Percentiles rank a stretch among this genome's conserved stretches.
phyloP scores from a whole-genome alignment of 2,329 filamentous ascomycete genomes.

The Penicillium occitanis region DNA sequence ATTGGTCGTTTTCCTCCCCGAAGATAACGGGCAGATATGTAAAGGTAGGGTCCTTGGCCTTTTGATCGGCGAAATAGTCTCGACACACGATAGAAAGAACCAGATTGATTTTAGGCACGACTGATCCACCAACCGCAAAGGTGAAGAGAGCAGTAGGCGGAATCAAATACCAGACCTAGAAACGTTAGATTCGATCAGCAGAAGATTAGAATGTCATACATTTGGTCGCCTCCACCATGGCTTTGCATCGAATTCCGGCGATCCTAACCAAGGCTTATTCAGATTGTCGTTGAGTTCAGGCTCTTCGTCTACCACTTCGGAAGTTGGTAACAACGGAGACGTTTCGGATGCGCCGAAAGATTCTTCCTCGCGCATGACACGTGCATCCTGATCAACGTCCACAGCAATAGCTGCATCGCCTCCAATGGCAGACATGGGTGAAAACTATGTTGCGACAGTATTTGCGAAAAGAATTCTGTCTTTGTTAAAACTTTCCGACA shows the following conservation, averaged over 20 bases:
- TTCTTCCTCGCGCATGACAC: conserved; percentile 23
- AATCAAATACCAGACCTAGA: conserved; percentile 77
- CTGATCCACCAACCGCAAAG: conserved; percentile 78
- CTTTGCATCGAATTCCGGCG: conserved; percentile 41
- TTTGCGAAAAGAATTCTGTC: background rate
- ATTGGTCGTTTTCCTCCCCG: conserved; percentile 73
- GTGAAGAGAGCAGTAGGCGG: conserved; percentile 78
- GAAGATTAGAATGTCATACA: conserved; percentile 32
- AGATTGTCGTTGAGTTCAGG: conserved; percentile 15
- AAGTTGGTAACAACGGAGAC: conserved; percentile 29
- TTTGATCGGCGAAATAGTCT: conserved; percentile 72
- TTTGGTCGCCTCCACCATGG: conserved; percentile 54
- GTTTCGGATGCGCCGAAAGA: conserved; percentile 26
- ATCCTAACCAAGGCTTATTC: conserved; percentile 23
- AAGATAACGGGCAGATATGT: conserved; percentile 64
- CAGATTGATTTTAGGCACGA: conserved; percentile 85
- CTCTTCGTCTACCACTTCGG: conserved; percentile 14
- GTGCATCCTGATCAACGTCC: conserved; percentile 36
- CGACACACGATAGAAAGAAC: conserved; percentile 81
- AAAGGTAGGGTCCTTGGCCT: conserved; percentile 57
- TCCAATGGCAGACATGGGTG: conserved; percentile 11
- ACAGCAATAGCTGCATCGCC: conserved; percentile 33
- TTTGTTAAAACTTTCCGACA: background rate
- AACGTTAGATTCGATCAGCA: conserved; percentile 9
- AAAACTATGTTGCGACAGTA: background rate